phyloP scores from a whole-genome alignment of 139 green algal species.

The Raphidocelis subcapitata region DNA sequence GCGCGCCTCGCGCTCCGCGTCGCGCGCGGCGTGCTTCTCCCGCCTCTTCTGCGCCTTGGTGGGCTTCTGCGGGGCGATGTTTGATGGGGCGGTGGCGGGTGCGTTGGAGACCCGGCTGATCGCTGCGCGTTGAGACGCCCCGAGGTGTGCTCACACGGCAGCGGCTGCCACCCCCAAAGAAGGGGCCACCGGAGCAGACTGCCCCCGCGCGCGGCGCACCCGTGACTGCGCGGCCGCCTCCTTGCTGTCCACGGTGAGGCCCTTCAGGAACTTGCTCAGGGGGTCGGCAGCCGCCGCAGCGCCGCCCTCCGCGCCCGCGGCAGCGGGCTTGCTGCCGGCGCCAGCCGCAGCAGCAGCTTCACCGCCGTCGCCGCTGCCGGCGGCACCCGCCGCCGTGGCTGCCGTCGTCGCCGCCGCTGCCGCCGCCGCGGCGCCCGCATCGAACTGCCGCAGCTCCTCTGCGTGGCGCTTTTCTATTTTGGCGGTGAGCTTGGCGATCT shows the following conservation, averaged over 20 bases:
- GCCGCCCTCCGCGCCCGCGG: no score
- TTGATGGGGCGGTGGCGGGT: background rate
- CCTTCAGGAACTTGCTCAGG: slow-evolving; percentile 30
- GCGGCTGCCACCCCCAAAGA: no score
- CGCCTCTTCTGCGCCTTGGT: slow-evolving; percentile 72
- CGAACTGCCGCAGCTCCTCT: slow-evolving; percentile 63
- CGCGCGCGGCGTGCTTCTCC: slow-evolving; percentile 39
- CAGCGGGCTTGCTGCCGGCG: no score
- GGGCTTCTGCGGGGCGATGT: slow-evolving; percentile 37
- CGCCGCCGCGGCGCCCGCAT: slow-evolving; percentile 34
- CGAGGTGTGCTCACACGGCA: no score
- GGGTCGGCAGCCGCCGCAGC: slow-evolving; percentile 1
- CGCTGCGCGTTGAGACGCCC: no score
- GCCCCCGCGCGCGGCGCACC: no score
- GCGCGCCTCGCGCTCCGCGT: slow-evolving; percentile 75
- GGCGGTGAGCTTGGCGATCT: slow-evolving; percentile 51
- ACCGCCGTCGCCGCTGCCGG: background rate
- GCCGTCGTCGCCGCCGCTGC: no score
- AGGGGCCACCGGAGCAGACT: no score
- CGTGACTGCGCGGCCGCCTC: background rate
- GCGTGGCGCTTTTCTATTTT: slow-evolving; percentile 61
- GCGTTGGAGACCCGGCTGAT: no score
- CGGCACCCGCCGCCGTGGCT: no score
- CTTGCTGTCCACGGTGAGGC: slow-evolving; percentile 15
- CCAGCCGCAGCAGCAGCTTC: slow-evolving; percentile 16